Evolutionary conservation across 108 stramenopile genomes (phyloP), one percentile per base, ranked within the genome.

Genomic region (Nannochloropsis gaditana): DNA sequence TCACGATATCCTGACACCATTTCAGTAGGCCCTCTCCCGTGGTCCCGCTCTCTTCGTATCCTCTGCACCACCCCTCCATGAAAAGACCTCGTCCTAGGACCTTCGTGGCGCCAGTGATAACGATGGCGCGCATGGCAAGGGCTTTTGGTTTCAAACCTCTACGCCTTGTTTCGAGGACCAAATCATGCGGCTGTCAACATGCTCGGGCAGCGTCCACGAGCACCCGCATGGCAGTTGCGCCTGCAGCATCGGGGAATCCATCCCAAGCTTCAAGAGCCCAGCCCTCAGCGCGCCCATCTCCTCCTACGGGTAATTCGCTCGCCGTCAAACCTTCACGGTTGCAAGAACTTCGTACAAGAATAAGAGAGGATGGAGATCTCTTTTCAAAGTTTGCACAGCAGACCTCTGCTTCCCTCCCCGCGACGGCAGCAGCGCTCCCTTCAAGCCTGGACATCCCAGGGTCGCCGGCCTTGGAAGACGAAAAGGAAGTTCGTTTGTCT

Each of bases 171-270:
- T 31, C 31, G 31, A 31, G 31, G 31, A 31, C 31, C 31, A 31
- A 31, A 31, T 31, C 31, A 73, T 73, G 59, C n/a, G 59, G 59
- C n/a, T 73, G 59, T 73, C 59, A 73, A 73, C 59, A 8, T n/a
- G 15, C 5, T 73, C n/a, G 59, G 15, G 19, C 59, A 73, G 59
- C 59, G 59, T 6, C 19, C 59, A n/a, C 59, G 59, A n/a, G 59
- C 59, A 73, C 59, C 59, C 3, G 5, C 4, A 8, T 5, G 31
- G 31, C 59, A 73, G 5, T n/a, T 4, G 8, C 59, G n/a, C 2
- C 59, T n/a, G 59, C 59, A 73, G 59, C 59, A 73, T 15, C 59
- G n/a, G 59, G 19, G n/a, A n/a, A 73, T 73, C 59, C 59, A 73
- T 73, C 59, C 59, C 59, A 31, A 31, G 31, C 31, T n/a, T 8